phyloP scores from a whole-genome alignment of 768 basidiomycete genomes.

The Paxillus rubicundulus region DNA sequence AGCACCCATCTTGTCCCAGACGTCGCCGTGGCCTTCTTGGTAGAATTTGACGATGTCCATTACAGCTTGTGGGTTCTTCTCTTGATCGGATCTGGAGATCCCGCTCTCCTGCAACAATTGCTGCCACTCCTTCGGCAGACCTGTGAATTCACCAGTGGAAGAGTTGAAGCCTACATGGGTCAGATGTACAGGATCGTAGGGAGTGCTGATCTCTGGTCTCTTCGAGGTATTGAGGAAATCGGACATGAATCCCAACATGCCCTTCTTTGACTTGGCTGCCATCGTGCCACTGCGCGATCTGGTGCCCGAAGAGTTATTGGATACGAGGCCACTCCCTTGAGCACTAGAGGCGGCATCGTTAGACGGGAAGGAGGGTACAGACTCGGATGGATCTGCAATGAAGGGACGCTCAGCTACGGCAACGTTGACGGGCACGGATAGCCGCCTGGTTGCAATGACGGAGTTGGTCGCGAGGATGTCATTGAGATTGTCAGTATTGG shows the following conservation, averaged over 20 bases:
- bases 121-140: conserved; percentile 99
- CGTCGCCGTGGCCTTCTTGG: conserved; percentile 79
- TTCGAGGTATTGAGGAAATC: conserved; percentile 77
- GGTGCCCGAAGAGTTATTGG: conserved; percentile 23
- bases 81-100: conserved; percentile 91
- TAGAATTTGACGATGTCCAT: conserved; percentile 99
- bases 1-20: conserved; percentile 83
- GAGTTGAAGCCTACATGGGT: conserved; percentile 99
- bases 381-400: conserved; percentile 22
- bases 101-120: conserved; percentile 94
- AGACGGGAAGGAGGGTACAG: conserved; percentile 20
- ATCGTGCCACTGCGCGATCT: conserved; percentile 45
- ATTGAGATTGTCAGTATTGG: conserved; percentile 78
- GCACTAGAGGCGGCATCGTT: conserved; percentile 7
- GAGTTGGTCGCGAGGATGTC: conserved; percentile 59
- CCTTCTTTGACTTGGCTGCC: conserved; percentile 51
- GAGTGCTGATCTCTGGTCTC: conserved; percentile 90
- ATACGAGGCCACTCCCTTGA: not conserved
- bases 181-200: conserved; percentile 98
- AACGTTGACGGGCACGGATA: conserved; percentile 45
- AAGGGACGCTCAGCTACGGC: conserved; percentile 23
- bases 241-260: conserved; percentile 61
- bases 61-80: conserved; percentile 96
- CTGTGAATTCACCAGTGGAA: conserved; percentile 97
- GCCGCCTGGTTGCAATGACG: conserved; percentile 45